phyloP scores from a whole-genome alignment of 2,329 filamentous ascomycete species.

The Pseudonectria foliicola region DNA sequence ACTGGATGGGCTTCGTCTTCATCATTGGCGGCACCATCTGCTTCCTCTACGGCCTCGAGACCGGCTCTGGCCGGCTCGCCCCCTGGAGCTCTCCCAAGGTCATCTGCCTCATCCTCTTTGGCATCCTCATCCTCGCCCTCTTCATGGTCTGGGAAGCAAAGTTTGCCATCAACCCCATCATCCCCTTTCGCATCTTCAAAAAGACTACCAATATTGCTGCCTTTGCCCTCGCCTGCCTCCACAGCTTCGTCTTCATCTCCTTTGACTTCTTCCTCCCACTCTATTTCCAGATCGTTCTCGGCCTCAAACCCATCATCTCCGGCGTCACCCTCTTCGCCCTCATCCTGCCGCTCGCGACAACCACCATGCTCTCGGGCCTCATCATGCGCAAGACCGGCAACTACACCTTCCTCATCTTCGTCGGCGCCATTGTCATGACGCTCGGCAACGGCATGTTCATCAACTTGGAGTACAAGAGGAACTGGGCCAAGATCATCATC shows the following conservation, averaged over 20 bases:
- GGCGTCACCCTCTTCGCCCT: slow-evolving; percentile 70
- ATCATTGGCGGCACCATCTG: slow-evolving; percentile 78
- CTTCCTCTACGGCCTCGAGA: slow-evolving; percentile 78
- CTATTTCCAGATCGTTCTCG: slow-evolving; percentile 72
- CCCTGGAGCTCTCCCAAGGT: slow-evolving; percentile 70
- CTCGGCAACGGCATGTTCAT: slow-evolving; percentile 59
- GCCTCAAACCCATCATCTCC: slow-evolving; percentile 59
- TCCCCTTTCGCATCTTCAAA: slow-evolving; percentile 65
- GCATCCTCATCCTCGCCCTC: slow-evolving; percentile 51
- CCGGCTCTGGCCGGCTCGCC: slow-evolving; percentile 61
- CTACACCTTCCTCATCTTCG: slow-evolving; percentile 53
- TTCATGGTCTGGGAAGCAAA: slow-evolving; percentile 69
- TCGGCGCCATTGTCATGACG: slow-evolving; percentile 50
- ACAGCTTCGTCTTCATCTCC: slow-evolving; percentile 70
- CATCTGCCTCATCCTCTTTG: slow-evolving; percentile 71
- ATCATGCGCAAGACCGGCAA: slow-evolving; percentile 56
- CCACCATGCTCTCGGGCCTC: slow-evolving; percentile 50
- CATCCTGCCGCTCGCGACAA: slow-evolving; percentile 57
- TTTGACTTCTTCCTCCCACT: slow-evolving; percentile 73
- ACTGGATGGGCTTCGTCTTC: slow-evolving; percentile 47
- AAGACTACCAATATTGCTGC: slow-evolving; percentile 58
- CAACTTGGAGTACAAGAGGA: slow-evolving; percentile 45
- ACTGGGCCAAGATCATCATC: slow-evolving; percentile 48
- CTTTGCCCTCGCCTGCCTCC: slow-evolving; percentile 60
- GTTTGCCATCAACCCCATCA: slow-evolving; percentile 67